A percentile compares a stretch with the other conserved stretches of the same genome.
These are phyloP conservation scores for Colletotrichum higginsianum DNA, from an alignment of 2,329 filamentous ascomycete species.

Conservation along the genomic window DNA sequence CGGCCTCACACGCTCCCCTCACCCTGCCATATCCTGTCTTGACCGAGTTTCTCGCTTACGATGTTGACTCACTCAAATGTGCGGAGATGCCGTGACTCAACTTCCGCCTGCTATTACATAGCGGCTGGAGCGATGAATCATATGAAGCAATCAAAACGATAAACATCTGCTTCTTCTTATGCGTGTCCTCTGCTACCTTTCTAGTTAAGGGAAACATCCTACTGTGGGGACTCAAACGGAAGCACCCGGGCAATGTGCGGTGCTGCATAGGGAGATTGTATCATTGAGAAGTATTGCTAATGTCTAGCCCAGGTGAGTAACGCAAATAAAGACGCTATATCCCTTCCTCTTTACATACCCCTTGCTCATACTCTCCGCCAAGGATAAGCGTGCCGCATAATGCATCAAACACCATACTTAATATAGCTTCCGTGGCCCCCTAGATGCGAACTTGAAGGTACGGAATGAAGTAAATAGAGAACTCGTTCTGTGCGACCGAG, in stretches of 20 bases:
- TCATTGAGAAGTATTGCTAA: not conserved
- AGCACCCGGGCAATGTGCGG: too few relatives aligned
- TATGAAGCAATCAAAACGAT: not conserved
- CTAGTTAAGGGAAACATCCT: too few relatives aligned
- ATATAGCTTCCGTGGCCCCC: not conserved
- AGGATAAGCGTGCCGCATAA: not conserved
- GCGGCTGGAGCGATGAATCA: not conserved
- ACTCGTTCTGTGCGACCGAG: not conserved
- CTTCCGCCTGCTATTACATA: not conserved
- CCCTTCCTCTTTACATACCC: not conserved
- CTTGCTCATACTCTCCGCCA: not conserved
- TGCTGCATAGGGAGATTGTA: too few relatives aligned
- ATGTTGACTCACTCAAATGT: not conserved
- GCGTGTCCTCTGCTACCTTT: not conserved
- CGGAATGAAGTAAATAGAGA: not conserved
- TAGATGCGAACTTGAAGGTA: not conserved
- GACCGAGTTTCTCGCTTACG: not conserved
- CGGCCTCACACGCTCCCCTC: too few relatives aligned
- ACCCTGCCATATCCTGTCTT: not conserved
- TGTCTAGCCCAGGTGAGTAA: not conserved
- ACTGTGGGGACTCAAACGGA: too few relatives aligned
- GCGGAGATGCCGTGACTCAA: not conserved
- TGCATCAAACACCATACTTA: not conserved
- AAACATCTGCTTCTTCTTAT: too few relatives aligned
- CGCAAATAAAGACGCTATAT: not conserved